phyloP scores from a whole-genome alignment of 2,329 filamentous ascomycete species.

The Pseudogymnoascus sp. region DNA sequence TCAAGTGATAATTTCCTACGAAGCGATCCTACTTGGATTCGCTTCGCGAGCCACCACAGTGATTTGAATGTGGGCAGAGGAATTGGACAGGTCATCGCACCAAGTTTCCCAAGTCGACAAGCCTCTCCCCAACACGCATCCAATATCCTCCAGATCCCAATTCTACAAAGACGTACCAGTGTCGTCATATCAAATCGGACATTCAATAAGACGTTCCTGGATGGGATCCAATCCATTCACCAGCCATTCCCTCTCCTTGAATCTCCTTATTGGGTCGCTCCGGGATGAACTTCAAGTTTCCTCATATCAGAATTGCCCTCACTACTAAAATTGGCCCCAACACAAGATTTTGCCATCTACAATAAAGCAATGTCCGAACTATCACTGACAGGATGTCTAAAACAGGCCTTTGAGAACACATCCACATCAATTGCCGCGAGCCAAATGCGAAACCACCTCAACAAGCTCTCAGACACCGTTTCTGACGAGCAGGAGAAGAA shows the following conservation, averaged over 20 bases:
- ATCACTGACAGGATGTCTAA: slow-evolving; percentile 18
- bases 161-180: not conserved
- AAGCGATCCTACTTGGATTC: not conserved
- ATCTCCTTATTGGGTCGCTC: not conserved
- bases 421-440: slow-evolving; percentile 96
- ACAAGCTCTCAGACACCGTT: slow-evolving; percentile 84
- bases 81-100: not conserved
- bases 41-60: not conserved
- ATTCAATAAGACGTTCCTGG: not conserved
- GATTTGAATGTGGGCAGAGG: not conserved
- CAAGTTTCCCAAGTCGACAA: not conserved
- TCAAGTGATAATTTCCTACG: not conserved
- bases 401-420: slow-evolving; percentile 95
- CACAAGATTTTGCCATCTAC: slow-evolving; percentile 10
- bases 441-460: slow-evolving; percentile 97
- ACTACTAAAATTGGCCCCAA: not conserved
- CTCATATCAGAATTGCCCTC: not conserved
- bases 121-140: not conserved
- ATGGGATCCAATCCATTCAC: not conserved
- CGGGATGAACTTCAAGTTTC: not conserved
- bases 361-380: slow-evolving; percentile 10
- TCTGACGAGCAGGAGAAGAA: slow-evolving; percentile 75
- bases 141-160: not conserved
- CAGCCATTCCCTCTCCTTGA: not conserved
- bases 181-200: not conserved